Evolutionary conservation across 371 early-diverging fungal species (phyloP).

Genomic region (Syncephalastrum sp.): DNA sequence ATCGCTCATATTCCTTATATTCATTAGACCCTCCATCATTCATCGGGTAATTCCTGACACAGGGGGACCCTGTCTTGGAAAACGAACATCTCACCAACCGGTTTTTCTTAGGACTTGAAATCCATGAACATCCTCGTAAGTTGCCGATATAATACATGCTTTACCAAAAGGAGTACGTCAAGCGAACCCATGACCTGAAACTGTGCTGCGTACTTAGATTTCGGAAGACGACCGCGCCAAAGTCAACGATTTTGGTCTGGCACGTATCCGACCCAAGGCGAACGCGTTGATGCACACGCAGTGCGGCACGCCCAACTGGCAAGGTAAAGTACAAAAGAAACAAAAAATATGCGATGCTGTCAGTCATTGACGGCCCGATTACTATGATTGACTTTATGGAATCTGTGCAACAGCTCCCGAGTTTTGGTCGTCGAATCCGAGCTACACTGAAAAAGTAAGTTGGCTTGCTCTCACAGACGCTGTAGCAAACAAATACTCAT

Average conservation of each 20-base stretch:
- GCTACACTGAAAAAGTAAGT: slow-evolving; percentile 77
- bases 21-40: slow-evolving; percentile 40
- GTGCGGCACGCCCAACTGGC: slow-evolving; percentile 81
- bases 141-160: neutral
- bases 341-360: neutral
- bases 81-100: neutral
- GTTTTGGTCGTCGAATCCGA: slow-evolving; percentile 69
- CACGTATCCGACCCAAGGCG: slow-evolving; percentile 68
- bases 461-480: neutral
- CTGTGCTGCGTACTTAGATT: slow-evolving; percentile 28
- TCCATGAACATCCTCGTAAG: slow-evolving; percentile 81
- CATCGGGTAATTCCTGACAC: slow-evolving; percentile 30
- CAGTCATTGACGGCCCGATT: neutral
- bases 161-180: too few relatives aligned
- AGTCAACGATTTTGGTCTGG: slow-evolving; percentile 81
- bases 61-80: neutral
- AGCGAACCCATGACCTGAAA: neutral
- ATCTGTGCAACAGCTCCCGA: slow-evolving; percentile 60
- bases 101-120: slow-evolving; percentile 63
- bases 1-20: neutral
- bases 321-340: slow-evolving; percentile 21
- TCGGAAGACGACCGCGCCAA: slow-evolving; percentile 69
- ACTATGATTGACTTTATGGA: neutral
- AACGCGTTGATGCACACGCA: slow-evolving; percentile 70
- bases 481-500: neutral